phyloP scores from a whole-genome alignment of 2,329 filamentous ascomycete species.

The Aphanoascus verrucosus region DNA sequence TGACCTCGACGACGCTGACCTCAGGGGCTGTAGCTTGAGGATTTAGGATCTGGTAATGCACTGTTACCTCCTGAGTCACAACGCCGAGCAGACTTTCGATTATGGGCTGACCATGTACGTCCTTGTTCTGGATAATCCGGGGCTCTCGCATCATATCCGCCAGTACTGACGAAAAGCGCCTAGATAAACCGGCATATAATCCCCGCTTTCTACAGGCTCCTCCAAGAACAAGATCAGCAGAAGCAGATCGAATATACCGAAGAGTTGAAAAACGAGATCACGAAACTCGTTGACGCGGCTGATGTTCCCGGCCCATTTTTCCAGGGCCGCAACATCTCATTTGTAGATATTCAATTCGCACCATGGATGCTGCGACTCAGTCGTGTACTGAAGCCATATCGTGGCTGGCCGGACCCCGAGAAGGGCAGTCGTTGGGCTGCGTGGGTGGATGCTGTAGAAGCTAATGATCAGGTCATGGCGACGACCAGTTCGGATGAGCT shows the following conservation, averaged over 20 bases:
- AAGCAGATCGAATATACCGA: slow-evolving; percentile 50
- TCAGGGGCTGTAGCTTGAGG: slow-evolving; percentile 51
- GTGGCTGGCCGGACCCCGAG: slow-evolving; percentile 55
- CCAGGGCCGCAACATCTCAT: slow-evolving; percentile 45
- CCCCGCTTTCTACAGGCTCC: slow-evolving; percentile 62
- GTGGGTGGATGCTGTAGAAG: slow-evolving; percentile 62
- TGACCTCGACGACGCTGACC: not conserved
- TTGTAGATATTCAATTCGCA: slow-evolving; percentile 66
- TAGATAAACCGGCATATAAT: slow-evolving; percentile 68
- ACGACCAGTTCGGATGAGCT: slow-evolving; percentile 58
- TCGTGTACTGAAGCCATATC: slow-evolving; percentile 54
- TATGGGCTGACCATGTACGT: slow-evolving; percentile 71
- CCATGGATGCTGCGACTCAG: slow-evolving; percentile 62
- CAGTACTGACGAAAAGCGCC: slow-evolving; percentile 12
- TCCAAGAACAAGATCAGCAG: slow-evolving; percentile 52
- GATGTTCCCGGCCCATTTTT: slow-evolving; percentile 59
- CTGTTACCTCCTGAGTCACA: slow-evolving; percentile 58
- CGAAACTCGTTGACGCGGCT: slow-evolving; percentile 48
- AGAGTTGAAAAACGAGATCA: slow-evolving; percentile 56
- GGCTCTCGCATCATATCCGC: not conserved
- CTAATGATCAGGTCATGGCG: slow-evolving; percentile 49
- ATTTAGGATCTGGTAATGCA: slow-evolving; percentile 49
- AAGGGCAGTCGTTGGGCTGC: slow-evolving; percentile 53
- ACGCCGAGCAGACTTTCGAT: slow-evolving; percentile 59
- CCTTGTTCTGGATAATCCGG: not conserved